These are phyloP conservation scores for Rosa hybrid DNA, from an alignment of 331 rosid genomes.

Conservation along the genomic window DNA sequence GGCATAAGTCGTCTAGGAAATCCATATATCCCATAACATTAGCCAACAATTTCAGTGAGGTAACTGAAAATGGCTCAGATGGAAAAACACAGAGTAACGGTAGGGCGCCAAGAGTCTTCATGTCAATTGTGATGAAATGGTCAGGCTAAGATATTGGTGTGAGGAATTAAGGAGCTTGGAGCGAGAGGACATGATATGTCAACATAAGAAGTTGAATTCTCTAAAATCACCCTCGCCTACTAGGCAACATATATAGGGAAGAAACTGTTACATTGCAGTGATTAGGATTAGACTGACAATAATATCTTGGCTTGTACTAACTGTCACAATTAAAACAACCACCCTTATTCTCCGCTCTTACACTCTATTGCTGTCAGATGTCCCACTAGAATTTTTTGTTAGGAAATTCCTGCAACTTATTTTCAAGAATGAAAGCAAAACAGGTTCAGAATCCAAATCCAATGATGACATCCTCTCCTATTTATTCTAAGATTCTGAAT, in stretches of 20 bases:
- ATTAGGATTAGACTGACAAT: background rate
- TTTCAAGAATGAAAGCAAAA: background rate
- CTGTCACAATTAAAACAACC: background rate
- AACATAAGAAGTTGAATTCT: background rate
- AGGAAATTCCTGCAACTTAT: background rate
- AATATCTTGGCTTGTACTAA: background rate
- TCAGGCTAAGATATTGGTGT: background rate
- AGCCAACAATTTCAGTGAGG: background rate
- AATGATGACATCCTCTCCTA: background rate
- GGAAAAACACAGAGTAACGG: background rate
- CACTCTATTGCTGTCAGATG: background rate
- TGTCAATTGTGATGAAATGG: background rate
- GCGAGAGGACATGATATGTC: constrained; percentile 5
- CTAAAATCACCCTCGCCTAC: background rate
- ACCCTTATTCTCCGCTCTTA: background rate
- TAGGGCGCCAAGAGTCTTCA: background rate
- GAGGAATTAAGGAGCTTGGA: background rate
- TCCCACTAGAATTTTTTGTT: background rate
- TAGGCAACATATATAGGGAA: background rate
- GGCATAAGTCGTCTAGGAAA: background rate
- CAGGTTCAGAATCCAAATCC: background rate
- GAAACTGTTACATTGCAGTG: background rate
- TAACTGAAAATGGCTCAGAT: background rate
- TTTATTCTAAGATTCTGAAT: background rate
- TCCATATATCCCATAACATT: background rate